A percentile compares a stretch with the other conserved stretches of the same genome.
Evolutionary conservation across 192 early-diverging fungal species (phyloP).

Genomic region (Geranomyces variabilis): DNA sequence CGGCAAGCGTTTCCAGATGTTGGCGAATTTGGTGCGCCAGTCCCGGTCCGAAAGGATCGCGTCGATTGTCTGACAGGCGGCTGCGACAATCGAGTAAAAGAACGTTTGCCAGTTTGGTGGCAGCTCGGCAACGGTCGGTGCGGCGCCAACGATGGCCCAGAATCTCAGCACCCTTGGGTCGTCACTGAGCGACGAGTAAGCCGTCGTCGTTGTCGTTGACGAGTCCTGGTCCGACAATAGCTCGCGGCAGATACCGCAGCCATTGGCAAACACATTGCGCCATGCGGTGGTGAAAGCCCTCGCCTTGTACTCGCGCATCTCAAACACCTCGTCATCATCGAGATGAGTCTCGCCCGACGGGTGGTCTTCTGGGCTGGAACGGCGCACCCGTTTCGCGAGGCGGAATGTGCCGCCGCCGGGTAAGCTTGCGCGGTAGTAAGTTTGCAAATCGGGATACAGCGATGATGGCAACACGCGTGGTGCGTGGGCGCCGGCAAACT

Average conservation of each 20-base stretch:
- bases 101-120: slow-evolving; percentile 25
- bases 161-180: slow-evolving; percentile 3
- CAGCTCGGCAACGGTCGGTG: slow-evolving; percentile 26
- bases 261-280: slow-evolving; percentile 10
- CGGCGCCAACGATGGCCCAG: slow-evolving; percentile 11
- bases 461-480: slow-evolving; percentile 9
- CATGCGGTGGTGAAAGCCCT: slow-evolving; percentile 26
- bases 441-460: slow-evolving; percentile 24
- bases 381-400: slow-evolving; percentile 23
- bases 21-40: slow-evolving; percentile 39
- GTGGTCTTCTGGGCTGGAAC: neutral
- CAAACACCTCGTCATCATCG: slow-evolving; percentile 2
- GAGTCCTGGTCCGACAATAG: neutral
- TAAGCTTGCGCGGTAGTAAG: slow-evolving; percentile 23
- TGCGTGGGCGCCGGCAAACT: neutral
- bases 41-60: slow-evolving; percentile 36
- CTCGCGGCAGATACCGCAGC: slow-evolving; percentile 15
- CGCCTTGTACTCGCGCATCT: slow-evolving; percentile 24
- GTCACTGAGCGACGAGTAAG: neutral
- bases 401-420: slow-evolving; percentile 36
- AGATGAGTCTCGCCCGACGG: neutral
- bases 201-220: neutral
- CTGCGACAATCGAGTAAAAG: slow-evolving; percentile 23
- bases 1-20: slow-evolving; percentile 39
- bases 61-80: slow-evolving; percentile 35